phyloP scores from a whole-genome alignment of 768 basidiomycete genomes.

The Tricholoma sp. region DNA sequence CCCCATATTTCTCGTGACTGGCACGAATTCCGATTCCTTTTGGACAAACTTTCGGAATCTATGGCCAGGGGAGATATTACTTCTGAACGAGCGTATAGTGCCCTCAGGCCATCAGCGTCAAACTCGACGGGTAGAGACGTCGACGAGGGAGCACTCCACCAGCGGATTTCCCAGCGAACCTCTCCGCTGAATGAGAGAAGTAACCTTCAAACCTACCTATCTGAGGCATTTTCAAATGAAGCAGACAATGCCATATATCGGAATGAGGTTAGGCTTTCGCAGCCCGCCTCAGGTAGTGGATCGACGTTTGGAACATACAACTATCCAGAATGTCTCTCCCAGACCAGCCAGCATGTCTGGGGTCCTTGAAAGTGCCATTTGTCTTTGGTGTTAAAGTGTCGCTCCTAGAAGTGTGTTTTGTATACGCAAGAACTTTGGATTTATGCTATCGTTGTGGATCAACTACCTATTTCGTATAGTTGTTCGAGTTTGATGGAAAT shows the following conservation, averaged over 20 bases:
- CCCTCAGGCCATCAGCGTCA: neutral
- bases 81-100: neutral
- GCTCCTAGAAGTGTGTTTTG: neutral
- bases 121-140: neutral
- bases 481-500: too few species aligned
- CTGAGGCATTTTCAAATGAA: neutral
- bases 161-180: neutral
- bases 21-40: slow-evolving; percentile 14
- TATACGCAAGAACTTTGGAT: neutral
- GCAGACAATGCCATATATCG: neutral
- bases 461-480: too few species aligned
- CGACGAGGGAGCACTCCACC: neutral
- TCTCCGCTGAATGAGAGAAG: neutral
- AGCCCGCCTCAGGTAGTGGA: neutral
- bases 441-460: neutral
- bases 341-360: neutral
- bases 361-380: neutral
- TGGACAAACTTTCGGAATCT: slow-evolving; percentile 5
- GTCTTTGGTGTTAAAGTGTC: neutral
- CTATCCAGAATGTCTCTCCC: neutral
- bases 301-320: neutral
- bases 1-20: neutral
- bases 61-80: neutral
- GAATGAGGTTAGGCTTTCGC: neutral
- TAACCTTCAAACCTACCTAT: neutral